Conservation (phyloP, 345 rosid genomes). For the Turritis glabra region DNA sequence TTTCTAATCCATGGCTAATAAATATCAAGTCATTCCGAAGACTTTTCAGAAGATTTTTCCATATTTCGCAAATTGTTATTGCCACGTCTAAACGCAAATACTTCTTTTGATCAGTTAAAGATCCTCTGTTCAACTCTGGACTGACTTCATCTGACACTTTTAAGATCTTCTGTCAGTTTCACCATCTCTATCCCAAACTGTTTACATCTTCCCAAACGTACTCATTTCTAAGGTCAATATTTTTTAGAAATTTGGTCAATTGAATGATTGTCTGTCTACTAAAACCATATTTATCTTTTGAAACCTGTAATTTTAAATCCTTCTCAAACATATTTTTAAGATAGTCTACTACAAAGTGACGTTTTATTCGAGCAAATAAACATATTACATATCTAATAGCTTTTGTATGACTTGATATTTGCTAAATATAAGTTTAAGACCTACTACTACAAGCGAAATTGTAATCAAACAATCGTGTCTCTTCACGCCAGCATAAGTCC, state of each 20-base stretch:
- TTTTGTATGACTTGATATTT: background rate
- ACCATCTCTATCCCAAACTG: background rate
- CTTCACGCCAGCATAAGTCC: conserved; percentile 26
- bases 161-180: conserved; percentile 20
- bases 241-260: background rate
- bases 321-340: background rate
- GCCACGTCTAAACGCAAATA: background rate
- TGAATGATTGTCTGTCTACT: background rate
- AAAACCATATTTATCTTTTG: background rate
- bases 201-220: conserved; percentile 2
- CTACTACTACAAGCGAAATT: background rate
- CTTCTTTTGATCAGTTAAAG: conserved; percentile 11
- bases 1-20: background rate
- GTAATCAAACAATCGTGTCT: conserved; percentile 23
- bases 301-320: background rate
- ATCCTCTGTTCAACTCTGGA: conserved; percentile 18
- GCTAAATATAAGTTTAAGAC: background rate
- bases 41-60: background rate
- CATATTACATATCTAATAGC: background rate
- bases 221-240: background rate
- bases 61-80: background rate
- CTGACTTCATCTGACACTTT: conserved; percentile 8
- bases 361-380: background rate
- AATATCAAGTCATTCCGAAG: background rate
- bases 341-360: background rate